These are phyloP conservation scores for Prunus dulcis DNA, from an alignment of 306 rosid species.

Conservation along the genomic window DNA sequence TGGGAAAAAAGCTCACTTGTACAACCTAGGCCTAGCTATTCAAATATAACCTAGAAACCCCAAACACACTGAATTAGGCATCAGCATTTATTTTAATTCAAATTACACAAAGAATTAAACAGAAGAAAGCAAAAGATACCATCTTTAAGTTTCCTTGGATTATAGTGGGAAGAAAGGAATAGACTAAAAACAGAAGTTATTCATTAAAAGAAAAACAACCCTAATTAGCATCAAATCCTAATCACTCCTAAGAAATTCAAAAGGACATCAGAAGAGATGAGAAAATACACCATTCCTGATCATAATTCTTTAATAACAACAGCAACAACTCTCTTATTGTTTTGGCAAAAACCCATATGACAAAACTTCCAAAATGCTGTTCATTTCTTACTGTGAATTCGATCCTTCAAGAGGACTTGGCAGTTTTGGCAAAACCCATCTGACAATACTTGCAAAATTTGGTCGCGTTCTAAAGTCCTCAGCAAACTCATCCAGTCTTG, in stretches of 20 bases:
- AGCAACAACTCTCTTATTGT: background rate
- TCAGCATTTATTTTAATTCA: background rate
- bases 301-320: background rate
- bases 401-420: conserved; percentile 15
- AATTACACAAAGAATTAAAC: no score
- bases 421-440: conserved; percentile 35
- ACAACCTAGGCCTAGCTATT: no score
- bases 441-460: conserved; percentile 36
- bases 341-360: background rate
- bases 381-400: conserved; percentile 7
- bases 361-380: background rate
- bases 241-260: background rate
- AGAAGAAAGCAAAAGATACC: no score
- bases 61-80: background rate
- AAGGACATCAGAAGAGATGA: no score
- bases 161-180: background rate
- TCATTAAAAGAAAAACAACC: background rate
- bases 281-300: background rate
- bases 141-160: no score
- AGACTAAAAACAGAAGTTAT: background rate
- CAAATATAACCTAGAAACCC: background rate
- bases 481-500: conserved; percentile 10
- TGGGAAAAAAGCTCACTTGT: background rate
- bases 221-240: background rate
- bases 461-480: conserved; percentile 22